Conservation (phyloP, 2,329 filamentous ascomycete species). For the Penicillium sclerotigenum region DNA sequence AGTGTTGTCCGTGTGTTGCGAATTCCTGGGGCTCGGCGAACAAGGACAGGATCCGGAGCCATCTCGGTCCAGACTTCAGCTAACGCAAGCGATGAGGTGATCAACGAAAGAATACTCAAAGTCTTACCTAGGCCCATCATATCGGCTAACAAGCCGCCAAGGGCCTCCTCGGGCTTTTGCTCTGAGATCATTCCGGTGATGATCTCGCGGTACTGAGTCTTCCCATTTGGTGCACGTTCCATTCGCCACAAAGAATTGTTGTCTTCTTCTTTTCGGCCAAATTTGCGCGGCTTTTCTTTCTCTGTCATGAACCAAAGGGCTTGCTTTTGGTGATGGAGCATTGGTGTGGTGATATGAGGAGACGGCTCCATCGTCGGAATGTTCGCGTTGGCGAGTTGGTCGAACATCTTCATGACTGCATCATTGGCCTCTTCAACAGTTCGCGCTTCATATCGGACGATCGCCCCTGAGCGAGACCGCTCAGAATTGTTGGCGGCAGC, state of each 20-base stretch:
- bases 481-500: slow-evolving; percentile 14
- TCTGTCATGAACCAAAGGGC: slow-evolving; percentile 81
- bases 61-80: slow-evolving; percentile 61
- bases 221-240: slow-evolving; percentile 55
- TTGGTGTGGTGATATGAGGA: slow-evolving; percentile 58
- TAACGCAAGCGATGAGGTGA: slow-evolving; percentile 63
- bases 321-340: slow-evolving; percentile 86
- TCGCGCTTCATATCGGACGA: slow-evolving; percentile 48
- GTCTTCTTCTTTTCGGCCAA: slow-evolving; percentile 57
- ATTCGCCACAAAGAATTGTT: slow-evolving; percentile 76
- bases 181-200: slow-evolving; percentile 70
- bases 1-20: slow-evolving; percentile 76
- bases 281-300: slow-evolving; percentile 66
- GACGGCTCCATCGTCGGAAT: slow-evolving; percentile 70
- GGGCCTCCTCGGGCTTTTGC: slow-evolving; percentile 61
- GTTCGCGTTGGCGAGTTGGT: slow-evolving; percentile 72
- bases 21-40: slow-evolving; percentile 32
- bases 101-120: slow-evolving; percentile 76
- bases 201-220: slow-evolving; percentile 71
- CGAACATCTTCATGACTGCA: slow-evolving; percentile 83
- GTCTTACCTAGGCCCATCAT: slow-evolving; percentile 91
- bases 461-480: slow-evolving; percentile 22
- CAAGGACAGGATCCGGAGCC: slow-evolving; percentile 45
- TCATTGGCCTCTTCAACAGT: slow-evolving; percentile 82
- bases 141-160: slow-evolving; percentile 74